Evolutionary conservation across 225 moss, liverwort and hornwort species (phyloP), one percentile per base, ranked within the genome.

Genomic region (Climacium dendroides): DNA sequence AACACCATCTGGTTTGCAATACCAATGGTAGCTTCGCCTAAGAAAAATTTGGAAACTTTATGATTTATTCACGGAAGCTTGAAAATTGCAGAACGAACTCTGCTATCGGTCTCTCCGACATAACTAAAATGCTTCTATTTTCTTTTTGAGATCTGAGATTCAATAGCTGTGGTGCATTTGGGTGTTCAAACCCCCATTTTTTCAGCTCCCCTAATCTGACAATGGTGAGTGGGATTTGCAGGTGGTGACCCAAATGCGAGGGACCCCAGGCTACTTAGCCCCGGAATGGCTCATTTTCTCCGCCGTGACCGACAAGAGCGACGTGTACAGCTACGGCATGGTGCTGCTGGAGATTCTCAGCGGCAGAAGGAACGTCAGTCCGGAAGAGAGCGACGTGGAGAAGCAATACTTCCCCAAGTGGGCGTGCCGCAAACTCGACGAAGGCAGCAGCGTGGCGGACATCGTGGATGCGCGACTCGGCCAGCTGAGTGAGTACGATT

Each of bases 301-400:
- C 30, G 95, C 94, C 15, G 95, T 95, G 18, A 94, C 95, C 4
- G 90, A 94, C 86, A 95, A 95, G 88, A 93, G 94, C 67, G 95
- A 95, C 65, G 93, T 95, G 26, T 95, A 95, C 87, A 94, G 94
- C 92, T 95, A 90, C 54, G 95, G 95, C 87, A 95, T 95, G 94
- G 94, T 95, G 87, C 88, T 95, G 6, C 92, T 95, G 61, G 95
- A 95, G 85, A 90, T 94, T 73, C 90, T 95, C 6, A 94, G 93
- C n/a, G 95, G 95, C 10, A 89, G 93, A 60, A 88, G 83, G 79
- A 92, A 92, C 77, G 92, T 93, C 65, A 86, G 87, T 23, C 88
- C 91, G 10, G 91, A 94, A 60, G 90, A 84, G 52, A 91, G 80
- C 50, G 92, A 92, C 30, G 77, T 81, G 85, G 94, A 94, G 77